Base-by-base conservation (phyloP, 2,329 filamentous ascomycete species). In the Teratosphaeria destructans region DNA sequence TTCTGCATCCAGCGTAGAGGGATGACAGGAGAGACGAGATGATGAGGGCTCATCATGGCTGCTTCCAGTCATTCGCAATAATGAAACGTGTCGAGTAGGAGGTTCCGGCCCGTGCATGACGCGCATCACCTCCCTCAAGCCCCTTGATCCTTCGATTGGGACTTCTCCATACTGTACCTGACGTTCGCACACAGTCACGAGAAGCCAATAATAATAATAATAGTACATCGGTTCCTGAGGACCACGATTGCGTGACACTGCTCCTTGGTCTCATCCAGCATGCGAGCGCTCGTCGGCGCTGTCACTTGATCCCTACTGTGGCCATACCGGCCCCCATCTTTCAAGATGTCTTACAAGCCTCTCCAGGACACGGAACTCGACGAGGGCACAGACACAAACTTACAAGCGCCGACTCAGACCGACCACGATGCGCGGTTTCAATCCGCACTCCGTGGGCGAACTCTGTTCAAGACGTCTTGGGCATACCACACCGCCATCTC, bases 401-500 rank as follows among this genome's bases (percentile, higher is more conserved):
- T 26, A 8, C 27, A 29, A 5, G 23, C 16, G 19, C 10, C 52
- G n/a, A n/a, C 8, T 10, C n/a, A 23, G 19, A 5, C 52, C 23
- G 16, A 6, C n/a, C 7, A 49, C 16, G 43, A 49, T 23, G 43
- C 43, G 26, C 43, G 6, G 3, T n/a, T n/a, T 19, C 8, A n/a
- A 7, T 19, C 27, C n/a, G 27, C 32, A 1, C 26, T 35, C 19
- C 3, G 5, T 37, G 58, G 32, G 10, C 55, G 60, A 19, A 27
- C 54, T 4, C 55, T 59, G 52, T 66, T 64, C 61, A 60, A 60
- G 32, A 59, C 62, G 8, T 52, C 59, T 32, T 29, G 56, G n/a
- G 47, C 61, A 29, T 53, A 67, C 16, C 65, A 68, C 55, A 64
- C 63, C 10, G 66, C 64, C 29, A 68, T 68, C 47, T 67, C 66